Base-by-base conservation (phyloP, 2,329 filamentous ascomycete genomes). In the Calonectria pauciramosa region DNA sequence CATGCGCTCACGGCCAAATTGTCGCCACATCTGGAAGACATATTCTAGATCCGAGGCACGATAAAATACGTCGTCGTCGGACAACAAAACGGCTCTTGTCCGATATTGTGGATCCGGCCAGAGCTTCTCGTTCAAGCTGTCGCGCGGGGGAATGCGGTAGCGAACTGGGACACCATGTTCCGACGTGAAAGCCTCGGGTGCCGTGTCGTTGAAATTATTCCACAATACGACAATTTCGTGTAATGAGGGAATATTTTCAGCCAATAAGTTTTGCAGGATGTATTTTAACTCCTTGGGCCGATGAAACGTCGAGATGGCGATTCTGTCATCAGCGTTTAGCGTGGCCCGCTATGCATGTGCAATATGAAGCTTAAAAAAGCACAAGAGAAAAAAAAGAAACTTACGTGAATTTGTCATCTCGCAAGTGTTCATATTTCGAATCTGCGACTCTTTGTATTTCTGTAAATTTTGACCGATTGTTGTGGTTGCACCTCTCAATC, bases 1-100 rank as follows among this genome's bases (percentile, higher is more conserved):
- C 56, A 63, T 28, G 5, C 56, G 56, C 7, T 63, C 23, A 16
- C 23, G 56, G 13, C 56, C 56, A 38, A 63, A 63, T 8, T 63
- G 56, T 2, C 56, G 56, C 56, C 56, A 63, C 56, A 63, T 63
- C n/a, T 63, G 56, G 23, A 63, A 63, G n/a, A 63, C 56, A 63
- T 41, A 63, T 41, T 63, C 56, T 23, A 63, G n/a, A 28, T 63
- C 56, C 16, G 34, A 41, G 16, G 56, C 32, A 3, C 56, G 56
- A 26, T 63, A 63, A 18, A 63, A 63, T 1, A 63, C 56, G 16
- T 63, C 56, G 16, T 63, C 56, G 16, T 63, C 56, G 56, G 56
- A 63, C 10, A 63, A 20, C 16, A 63, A 26, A 38, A 63, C 26
- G 16, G 56, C 56, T 16, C 36, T 38, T 28, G 56, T 63, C 56